Percentiles rank a stretch among this genome's conserved stretches.
Evolutionary conservation across 345 rosid species (phyloP).

Genomic region (Rubroshorea leprosula): DNA sequence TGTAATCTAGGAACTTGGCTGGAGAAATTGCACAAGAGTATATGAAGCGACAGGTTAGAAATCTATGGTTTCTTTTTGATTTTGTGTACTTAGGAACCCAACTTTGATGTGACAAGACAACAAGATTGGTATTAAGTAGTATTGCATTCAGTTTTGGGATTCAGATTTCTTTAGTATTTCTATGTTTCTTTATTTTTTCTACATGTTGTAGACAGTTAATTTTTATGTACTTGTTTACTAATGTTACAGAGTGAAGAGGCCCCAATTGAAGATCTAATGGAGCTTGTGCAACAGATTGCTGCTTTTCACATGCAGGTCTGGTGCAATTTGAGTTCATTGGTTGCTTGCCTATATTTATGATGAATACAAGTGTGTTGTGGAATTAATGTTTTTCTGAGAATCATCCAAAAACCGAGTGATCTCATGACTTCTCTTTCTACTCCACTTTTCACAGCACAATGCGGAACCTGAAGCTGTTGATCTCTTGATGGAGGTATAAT

Average conservation of each 20-base stretch:
- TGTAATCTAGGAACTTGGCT: conserved; percentile 63
- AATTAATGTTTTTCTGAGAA: background rate
- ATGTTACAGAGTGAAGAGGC: conserved; percentile 57
- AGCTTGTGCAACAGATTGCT: conserved; percentile 76
- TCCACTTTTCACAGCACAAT: conserved; percentile 61
- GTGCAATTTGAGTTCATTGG: background rate
- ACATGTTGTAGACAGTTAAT: background rate
- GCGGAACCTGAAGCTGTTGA: conserved; percentile 99
- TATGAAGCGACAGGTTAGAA: conserved; percentile 63
- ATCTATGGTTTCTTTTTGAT: background rate
- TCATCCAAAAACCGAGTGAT: background rate
- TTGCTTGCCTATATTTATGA: background rate
- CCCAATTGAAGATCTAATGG: conserved; percentile 63
- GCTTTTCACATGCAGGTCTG: conserved; percentile 94
- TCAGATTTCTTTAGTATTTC: background rate
- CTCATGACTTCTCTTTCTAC: conserved; percentile 1
- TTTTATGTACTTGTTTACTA: conserved; percentile 1
- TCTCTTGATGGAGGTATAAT: conserved; percentile 77
- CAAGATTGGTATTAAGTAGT: too few relatives aligned
- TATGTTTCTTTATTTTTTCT: conserved; percentile 3
- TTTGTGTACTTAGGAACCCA: conserved; percentile 9
- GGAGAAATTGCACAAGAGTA: conserved; percentile 85
- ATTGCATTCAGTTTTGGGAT: background rate
- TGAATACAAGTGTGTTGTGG: background rate
- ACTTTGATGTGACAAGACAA: background rate